Percentiles rank a stretch among this genome's conserved stretches.
Evolutionary conservation across 345 rosid species (phyloP).

Genomic region (Mercurialis annua): DNA sequence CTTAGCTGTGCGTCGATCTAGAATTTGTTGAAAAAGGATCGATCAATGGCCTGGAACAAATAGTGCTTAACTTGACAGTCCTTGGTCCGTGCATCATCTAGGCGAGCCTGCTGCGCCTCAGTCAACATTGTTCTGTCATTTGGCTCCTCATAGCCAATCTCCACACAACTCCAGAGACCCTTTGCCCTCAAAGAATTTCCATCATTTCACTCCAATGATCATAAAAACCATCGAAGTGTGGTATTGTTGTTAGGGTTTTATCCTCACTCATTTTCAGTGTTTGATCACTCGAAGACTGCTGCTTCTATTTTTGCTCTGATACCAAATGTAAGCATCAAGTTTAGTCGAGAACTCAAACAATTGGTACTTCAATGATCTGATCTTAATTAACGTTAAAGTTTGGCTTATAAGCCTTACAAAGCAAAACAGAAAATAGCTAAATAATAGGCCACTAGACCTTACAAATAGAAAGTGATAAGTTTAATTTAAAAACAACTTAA

Average conservation of each 20-base stretch:
- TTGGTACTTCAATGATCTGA: no score
- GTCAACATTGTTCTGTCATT: neutral
- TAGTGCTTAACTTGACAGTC: conserved; percentile 10
- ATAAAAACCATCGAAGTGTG: neutral
- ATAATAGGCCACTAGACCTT: no score
- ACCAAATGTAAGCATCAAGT: no score
- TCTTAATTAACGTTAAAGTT: no score
- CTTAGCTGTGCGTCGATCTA: neutral
- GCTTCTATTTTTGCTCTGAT: no score
- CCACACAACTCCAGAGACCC: neutral
- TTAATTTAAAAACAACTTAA: no score
- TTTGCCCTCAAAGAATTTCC: conserved; percentile 9
- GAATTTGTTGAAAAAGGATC: neutral
- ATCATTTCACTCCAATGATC: conserved; percentile 17
- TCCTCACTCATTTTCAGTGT: no score
- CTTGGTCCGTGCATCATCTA: neutral
- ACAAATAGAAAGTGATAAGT: no score
- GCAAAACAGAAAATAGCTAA: no score
- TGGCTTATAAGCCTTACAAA: no score
- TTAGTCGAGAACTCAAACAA: no score
- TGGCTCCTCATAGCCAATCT: neutral
- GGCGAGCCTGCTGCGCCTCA: neutral
- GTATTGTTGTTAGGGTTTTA: neutral
- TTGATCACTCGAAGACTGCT: no score
- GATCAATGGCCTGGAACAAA: conserved; percentile 13